Percentiles rank a stretch among this genome's conserved stretches.
phyloP scores from a whole-genome alignment of 805 yeast species.

The Wickerhamiella azyma region DNA sequence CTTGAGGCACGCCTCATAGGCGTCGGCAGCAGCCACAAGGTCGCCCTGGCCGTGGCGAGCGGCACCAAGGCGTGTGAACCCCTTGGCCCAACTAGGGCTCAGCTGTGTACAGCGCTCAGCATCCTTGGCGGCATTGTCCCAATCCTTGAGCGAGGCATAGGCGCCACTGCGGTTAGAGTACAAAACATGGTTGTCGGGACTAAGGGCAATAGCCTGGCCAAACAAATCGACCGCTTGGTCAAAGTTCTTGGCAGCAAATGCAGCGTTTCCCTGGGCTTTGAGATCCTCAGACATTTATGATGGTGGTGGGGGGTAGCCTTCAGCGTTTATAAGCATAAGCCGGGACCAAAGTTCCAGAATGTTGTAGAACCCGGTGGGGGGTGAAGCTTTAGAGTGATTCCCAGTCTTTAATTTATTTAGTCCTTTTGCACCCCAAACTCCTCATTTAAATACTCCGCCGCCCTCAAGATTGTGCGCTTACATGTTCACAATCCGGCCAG shows the following conservation, averaged over 20 bases:
- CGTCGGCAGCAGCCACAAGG: slow-evolving; percentile 54
- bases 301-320: not conserved
- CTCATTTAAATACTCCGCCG: too few species aligned
- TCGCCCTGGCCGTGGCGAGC: slow-evolving; percentile 82
- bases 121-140: slow-evolving; percentile 61
- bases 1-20: slow-evolving; percentile 68
- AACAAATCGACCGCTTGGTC: slow-evolving; percentile 66
- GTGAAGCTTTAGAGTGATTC: too few species aligned
- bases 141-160: slow-evolving; percentile 67
- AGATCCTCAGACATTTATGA: slow-evolving; percentile 18
- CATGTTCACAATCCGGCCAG: slow-evolving; percentile 67
- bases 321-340: not conserved
- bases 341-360: not conserved
- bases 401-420: too few species aligned
- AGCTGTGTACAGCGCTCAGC: slow-evolving; percentile 73
- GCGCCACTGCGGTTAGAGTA: slow-evolving; percentile 91
- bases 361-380: not conserved
- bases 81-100: slow-evolving; percentile 88
- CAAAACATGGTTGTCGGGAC: slow-evolving; percentile 72
- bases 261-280: slow-evolving; percentile 88
- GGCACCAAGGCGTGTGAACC: slow-evolving; percentile 85
- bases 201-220: slow-evolving; percentile 74
- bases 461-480: not conserved
- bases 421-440: too few species aligned
- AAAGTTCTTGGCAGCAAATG: slow-evolving; percentile 78